Evolutionary conservation across 305 asterid species (phyloP), one percentile per base, ranked within the genome.

Genomic region (Andrographis paniculata): DNA sequence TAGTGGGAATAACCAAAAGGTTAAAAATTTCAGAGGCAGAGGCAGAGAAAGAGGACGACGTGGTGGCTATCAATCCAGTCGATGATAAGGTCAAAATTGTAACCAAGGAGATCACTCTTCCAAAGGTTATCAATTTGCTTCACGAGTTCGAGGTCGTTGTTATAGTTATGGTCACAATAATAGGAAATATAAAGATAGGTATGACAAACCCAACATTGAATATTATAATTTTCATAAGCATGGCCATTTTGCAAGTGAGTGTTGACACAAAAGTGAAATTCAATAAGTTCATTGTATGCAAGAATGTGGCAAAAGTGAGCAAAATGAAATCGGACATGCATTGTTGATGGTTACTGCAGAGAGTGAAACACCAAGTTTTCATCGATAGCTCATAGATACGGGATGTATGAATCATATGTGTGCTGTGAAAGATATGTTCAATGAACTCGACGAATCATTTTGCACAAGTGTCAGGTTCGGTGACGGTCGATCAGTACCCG

Each of bases 231-330:
- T 42, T 45, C 60, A 57, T 20, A 48, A 13, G 10, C 11, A 1
- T 30, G 64, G 60, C 4, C 60, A 57, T 19, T 57, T 44, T 42
- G 55, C 64, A 10, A 56, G 18, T 27, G 69, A 63, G 39, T 63
- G 60, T 20, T 15, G 49, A 14, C 11, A 44, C 36, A 36, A 33
- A 17, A 37, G 18, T 5, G 27, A 63, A 0, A 35, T 37, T 18
- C 44, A 61, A 14, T 9, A 2, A 9, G 58, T 40, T 23, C 24
- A 62, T 9, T 35, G 24, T 27, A 52, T 15, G n/a, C 52, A 56
- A 51, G 40, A 20, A 37, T 28, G 19, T 36, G 60, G 12, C 4
- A 33, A 13, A 2, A 33, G 0, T 33, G 38, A 33, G 38, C 38
- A 50, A 22, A 36, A 45, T 5, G 51, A 19, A 6, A n/a, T 20